Evolutionary conservation across 1,139 yeast genomes (phyloP), one percentile per base, ranked within the genome.

Genomic region (Kodamaea derodonti): DNA sequence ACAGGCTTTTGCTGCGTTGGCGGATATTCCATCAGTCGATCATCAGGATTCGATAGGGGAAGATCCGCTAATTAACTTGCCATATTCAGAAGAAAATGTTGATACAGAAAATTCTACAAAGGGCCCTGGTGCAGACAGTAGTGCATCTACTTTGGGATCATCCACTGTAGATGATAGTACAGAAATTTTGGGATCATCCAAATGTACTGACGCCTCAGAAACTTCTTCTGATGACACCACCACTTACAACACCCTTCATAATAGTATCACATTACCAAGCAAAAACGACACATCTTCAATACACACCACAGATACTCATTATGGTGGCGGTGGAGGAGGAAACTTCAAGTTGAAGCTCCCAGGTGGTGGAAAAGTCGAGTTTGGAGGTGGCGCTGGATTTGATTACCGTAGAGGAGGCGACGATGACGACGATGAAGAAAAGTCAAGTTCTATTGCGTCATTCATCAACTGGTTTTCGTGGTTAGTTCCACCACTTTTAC

Each of bases 341-440:
- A 48, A 48, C 30, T 50, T 52, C 41, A 49, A 49, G 26, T 47
- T 43, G 34, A 51, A 48, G 29, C 25, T 51, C 4, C 63, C 61
- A 3, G 46, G 43, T 34, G 60, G 59, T n/a, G 39, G 52, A 1
- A 48, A 49, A 34, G 14, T 56, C 15, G 52, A 48, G 23, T 50
- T 55, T 37, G 62, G 61, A 8, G 62, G 57, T 18, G 61, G 62
- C 11, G 60, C 52, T 11, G 62, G 62, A 3, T 49, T 54, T 39
- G 58, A 51, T 27, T 58, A 49, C 31, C 34, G 45, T 7, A 54
- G 50, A 29, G 40, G 42, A 4, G 30, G 30, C 10, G 35, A 38
- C 3, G 34, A 29, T 13, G 34, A 39, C 31, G 40, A 36, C 16
- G 35, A 31, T 17, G 39, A 31, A 15, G 9, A 32, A 20, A 17